A percentile compares a stretch with the other conserved stretches of the same genome.
Conservation (phyloP, 441 rosid species). For the Breynia disticha region DNA sequence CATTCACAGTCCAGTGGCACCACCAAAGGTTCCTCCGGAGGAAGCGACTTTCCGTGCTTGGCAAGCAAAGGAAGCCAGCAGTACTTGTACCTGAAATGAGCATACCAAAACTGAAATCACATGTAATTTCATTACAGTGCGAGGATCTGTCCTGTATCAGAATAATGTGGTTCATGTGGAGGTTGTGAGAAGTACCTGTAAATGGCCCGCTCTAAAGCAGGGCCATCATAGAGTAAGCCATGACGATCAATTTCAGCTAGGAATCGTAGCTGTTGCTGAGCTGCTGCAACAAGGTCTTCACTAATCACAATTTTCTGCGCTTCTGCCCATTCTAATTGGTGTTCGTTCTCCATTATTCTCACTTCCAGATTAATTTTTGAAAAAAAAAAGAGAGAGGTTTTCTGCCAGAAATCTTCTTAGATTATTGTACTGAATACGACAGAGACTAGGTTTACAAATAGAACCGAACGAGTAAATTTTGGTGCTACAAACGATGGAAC, state of each 20-base stretch:
- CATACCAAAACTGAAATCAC: not conserved
- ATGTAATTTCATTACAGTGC: not conserved
- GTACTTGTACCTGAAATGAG: slow-evolving; percentile 49
- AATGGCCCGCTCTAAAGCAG: slow-evolving; percentile 54
- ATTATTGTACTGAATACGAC: no score
- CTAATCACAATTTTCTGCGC: slow-evolving; percentile 57
- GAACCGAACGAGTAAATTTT: no score
- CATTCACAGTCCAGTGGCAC: slow-evolving; percentile 97
- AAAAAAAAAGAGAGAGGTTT: no score
- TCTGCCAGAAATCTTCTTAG: no score
- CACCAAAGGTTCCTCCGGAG: slow-evolving; percentile 46
- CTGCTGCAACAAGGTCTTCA: slow-evolving; percentile 55
- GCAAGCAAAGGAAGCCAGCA: slow-evolving; percentile 94
- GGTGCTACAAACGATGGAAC: no score
- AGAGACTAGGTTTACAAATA: no score
- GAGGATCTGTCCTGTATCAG: no score
- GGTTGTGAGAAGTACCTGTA: slow-evolving; percentile 32
- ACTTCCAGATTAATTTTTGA: no score
- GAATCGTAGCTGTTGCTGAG: slow-evolving; percentile 68
- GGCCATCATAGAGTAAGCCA: slow-evolving; percentile 58
- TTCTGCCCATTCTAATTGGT: slow-evolving; percentile 56
- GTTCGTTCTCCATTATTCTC: slow-evolving; percentile 29
- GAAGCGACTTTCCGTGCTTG: slow-evolving; percentile 27
- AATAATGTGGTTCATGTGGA: not conserved
- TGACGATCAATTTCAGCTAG: slow-evolving; percentile 57